Conservation (phyloP, 306 rosid species). For the Astragalus membranaceus region DNA sequence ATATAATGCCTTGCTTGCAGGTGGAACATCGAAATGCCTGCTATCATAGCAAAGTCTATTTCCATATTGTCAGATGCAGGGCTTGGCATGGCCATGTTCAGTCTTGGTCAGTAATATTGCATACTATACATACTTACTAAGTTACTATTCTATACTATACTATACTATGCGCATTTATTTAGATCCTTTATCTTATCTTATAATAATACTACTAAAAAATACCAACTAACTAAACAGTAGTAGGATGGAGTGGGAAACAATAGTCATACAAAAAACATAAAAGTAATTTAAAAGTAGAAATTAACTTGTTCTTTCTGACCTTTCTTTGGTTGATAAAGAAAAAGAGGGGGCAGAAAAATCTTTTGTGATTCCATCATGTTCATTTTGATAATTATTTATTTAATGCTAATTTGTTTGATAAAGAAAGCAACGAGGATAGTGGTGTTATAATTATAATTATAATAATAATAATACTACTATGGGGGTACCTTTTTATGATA, state of each 20-base stretch:
- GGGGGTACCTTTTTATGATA: conserved; percentile 18
- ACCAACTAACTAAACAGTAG: no score
- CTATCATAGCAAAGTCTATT: conserved; percentile 75
- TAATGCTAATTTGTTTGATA: neutral
- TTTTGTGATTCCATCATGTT: conserved; percentile 17
- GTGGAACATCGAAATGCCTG: conserved; percentile 86
- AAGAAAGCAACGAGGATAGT: neutral
- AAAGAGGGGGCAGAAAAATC: conserved; percentile 16
- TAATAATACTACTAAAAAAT: neutral
- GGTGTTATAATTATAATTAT: neutral
- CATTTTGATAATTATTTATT: neutral
- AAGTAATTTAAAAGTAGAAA: neutral
- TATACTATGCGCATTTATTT: neutral
- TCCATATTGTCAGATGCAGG: conserved; percentile 92
- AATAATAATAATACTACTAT: no score
- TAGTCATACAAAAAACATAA: neutral
- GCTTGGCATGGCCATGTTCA: conserved; percentile 98
- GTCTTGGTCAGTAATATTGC: conserved; percentile 62
- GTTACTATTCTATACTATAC: no score
- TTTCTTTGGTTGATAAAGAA: conserved; percentile 6
- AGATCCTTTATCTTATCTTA: neutral
- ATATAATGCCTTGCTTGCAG: conserved; percentile 18
- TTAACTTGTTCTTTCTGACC: neutral
- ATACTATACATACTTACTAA: no score
- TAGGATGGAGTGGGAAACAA: neutral